Conservation (phyloP, 495 filamentous ascomycete species). For the Xanthoparmelia taractica region DNA sequence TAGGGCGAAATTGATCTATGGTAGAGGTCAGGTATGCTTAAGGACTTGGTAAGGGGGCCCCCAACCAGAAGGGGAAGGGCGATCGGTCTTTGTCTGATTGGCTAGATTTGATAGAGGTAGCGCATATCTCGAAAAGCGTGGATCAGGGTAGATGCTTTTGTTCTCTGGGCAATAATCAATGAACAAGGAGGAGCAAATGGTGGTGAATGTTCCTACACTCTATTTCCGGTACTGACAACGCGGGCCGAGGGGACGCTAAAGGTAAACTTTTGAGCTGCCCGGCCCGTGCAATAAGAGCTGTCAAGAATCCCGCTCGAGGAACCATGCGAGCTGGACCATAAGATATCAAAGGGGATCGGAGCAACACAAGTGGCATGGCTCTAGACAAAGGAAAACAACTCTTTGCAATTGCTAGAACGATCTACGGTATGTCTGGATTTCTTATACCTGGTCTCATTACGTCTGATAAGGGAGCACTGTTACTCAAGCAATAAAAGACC, state of each 20-base stretch:
- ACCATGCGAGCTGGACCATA: too few species aligned
- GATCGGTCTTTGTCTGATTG: not conserved
- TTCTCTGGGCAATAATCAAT: not conserved
- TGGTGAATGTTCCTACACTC: too few species aligned
- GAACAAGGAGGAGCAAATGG: not conserved
- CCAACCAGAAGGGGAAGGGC: not conserved
- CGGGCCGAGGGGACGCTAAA: too few species aligned
- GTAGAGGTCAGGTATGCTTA: not conserved
- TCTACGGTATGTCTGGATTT: not conserved
- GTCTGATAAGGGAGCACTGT: not conserved
- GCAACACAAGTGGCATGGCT: too few species aligned
- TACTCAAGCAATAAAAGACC: not conserved
- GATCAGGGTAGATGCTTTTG: not conserved
- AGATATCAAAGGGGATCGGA: too few species aligned
- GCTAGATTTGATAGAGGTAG: not conserved
- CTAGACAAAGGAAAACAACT: not conserved
- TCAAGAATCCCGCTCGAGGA: too few species aligned
- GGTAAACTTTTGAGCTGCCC: not conserved
- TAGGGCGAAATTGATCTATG: not conserved
- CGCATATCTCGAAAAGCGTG: not conserved
- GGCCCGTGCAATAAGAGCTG: too few species aligned
- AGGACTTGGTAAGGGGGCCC: slow-evolving; percentile 1
- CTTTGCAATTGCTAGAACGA: not conserved
- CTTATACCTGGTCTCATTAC: not conserved
- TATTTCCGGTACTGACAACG: too few species aligned